Base-by-base conservation (phyloP, 495 filamentous ascomycete genomes). In the Xylaria curta region DNA sequence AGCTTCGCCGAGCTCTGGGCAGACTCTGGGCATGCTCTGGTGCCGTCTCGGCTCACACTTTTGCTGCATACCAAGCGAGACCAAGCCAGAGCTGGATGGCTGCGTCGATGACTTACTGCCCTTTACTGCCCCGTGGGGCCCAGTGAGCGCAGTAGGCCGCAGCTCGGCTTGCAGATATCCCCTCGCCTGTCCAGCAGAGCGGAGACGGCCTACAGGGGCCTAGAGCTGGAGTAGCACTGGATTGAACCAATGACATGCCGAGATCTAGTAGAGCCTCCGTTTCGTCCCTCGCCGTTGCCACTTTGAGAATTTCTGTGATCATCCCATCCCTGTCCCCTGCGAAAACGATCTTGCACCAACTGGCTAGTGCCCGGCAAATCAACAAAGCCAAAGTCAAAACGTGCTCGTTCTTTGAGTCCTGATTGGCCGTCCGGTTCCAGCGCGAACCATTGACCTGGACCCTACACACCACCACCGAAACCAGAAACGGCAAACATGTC, bases 281-380 rank as follows among this genome's bases (percentile, higher is more conserved):
- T 56, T 42, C 33, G 46, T 9, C 49, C 60, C 61, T 28, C 5
- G 36, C 47, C 15, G 10, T 71, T 62, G 69, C 69, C 60, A 71
- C 69, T 58, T 64, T 59, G 40, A 66, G 58, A 38, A 58, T 54
- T 54, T 63, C 44, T 71, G 36, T 58, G 56, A 61, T 56, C 33
- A 21, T 38, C 26, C 10, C 0, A 47, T 42, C 54, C 66, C 66
- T 38, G 36, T 1, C 51, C 38, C 49, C 49, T 21, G 28, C 4
- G 13, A 31, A 60, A 33, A 61, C 21, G 49, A 70, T 70, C 68
- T 61, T 53, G 59, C 44, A 4, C 58, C 36, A 61, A 47, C 17
- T 3, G 21, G 56, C 33, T 66, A 47, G 61, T 21, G 56, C 62
- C 61, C 59, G 69, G 61, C 69, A 58, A 71, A 71, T 71, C 61